Evolutionary conservation across 345 rosid genomes (phyloP).

Genomic region (Salix viminalis): DNA sequence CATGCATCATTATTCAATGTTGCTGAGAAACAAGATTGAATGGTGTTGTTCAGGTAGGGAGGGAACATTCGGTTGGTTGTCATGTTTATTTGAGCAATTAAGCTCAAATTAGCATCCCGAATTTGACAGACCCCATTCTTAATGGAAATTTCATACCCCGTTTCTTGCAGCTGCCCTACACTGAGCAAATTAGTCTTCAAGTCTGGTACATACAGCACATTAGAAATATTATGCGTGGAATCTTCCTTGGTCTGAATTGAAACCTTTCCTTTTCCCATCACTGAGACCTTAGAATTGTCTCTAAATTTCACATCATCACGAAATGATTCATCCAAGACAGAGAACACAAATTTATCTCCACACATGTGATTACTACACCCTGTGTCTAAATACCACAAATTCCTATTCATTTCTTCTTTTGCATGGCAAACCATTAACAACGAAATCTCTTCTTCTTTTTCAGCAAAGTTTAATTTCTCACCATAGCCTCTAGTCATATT

Average conservation of each 20-base stretch:
- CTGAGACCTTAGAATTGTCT: background rate
- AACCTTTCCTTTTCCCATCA: background rate
- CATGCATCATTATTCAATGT: too few species aligned
- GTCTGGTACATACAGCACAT: background rate
- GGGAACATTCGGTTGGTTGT: too few species aligned
- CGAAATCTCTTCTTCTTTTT: background rate
- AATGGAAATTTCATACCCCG: background rate
- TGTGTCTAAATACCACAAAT: background rate
- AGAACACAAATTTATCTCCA: background rate
- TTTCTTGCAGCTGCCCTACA: background rate
- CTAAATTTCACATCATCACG: constrained; percentile 5
- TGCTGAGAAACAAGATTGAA: too few species aligned
- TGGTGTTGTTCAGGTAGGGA: too few species aligned
- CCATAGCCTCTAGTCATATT: background rate
- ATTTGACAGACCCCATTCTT: background rate
- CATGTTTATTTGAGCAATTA: too few species aligned
- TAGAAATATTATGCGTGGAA: background rate
- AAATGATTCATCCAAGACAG: background rate
- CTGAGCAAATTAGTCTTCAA: background rate
- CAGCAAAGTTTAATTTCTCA: background rate
- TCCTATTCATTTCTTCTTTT: too few species aligned
- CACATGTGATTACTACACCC: constrained; percentile 13
- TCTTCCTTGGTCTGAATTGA: too few species aligned
- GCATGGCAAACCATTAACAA: background rate
- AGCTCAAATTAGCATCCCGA: too few species aligned